Conservation (phyloP, 1,284 basidiomycete genomes). For the Apiotrichum veenhuisii region DNA sequence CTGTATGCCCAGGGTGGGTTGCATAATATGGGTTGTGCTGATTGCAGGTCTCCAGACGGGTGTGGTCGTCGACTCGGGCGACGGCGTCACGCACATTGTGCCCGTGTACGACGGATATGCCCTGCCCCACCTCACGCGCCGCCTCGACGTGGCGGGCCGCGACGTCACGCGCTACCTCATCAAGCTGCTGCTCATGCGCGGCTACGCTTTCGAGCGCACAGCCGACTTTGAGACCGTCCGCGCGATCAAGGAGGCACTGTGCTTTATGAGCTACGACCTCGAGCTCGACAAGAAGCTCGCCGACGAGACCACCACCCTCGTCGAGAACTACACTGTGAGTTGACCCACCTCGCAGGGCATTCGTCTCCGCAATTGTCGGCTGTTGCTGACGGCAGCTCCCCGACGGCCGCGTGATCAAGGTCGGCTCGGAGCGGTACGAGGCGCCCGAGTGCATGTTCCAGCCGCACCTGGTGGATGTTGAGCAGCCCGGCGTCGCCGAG, state of each 20-base stretch:
- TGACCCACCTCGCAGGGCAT: no score
- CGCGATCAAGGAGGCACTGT: constrained; percentile 98
- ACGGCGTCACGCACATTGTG: constrained; percentile 98
- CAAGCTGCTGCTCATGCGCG: constrained; percentile 95
- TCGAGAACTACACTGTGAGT: constrained; percentile 89
- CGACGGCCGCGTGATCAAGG: constrained; percentile 93
- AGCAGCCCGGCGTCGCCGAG: constrained; percentile 96
- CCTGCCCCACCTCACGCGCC: constrained; percentile 87
- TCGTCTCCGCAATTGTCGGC: no score
- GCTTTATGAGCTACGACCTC: constrained; percentile 96
- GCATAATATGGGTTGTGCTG: no score
- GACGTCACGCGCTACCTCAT: constrained; percentile 98
- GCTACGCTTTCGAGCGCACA: constrained; percentile 98
- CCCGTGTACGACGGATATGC: constrained; percentile 97
- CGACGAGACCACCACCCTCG: constrained; percentile 94
- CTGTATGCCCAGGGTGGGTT: constrained; percentile 90
- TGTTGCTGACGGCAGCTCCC: constrained; percentile 62
- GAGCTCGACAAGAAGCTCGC: constrained; percentile 89
- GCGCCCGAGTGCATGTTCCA: constrained; percentile 99
- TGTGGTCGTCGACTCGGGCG: constrained; percentile 97
- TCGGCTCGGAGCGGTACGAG: constrained; percentile 97
- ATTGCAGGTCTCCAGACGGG: constrained; percentile 86
- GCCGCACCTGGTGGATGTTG: constrained; percentile 93
- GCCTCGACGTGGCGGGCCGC: constrained; percentile 94
- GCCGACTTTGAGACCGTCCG: constrained; percentile 98